Base-by-base conservation (phyloP, 2,329 filamentous ascomycete genomes). In the Colletotrichum spinosum region DNA sequence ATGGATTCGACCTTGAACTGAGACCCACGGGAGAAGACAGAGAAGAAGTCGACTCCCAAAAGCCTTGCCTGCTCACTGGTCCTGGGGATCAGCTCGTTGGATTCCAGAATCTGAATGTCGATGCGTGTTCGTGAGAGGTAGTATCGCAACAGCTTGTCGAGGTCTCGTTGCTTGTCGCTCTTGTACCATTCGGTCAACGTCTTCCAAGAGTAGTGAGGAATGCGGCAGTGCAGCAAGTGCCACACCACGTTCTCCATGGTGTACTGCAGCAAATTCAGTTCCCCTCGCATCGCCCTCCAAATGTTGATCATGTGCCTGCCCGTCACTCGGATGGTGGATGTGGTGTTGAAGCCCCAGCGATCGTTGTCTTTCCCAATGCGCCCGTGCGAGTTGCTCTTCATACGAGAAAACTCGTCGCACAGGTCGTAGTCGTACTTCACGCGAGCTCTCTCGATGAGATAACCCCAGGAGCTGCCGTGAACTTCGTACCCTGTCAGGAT, bases 1-100 rank as follows among this genome's bases (percentile, higher is more conserved):
- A 97, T 90, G 1, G 95, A 97, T 78, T 99, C 96, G 45, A 99
- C 96, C 76, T 99, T 99, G 85, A 97, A 98, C 74, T 99, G 96
- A 0, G 94, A 98, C 13, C 96, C 96, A 59, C 96, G 88, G 6
- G 92, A 95, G 73, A 97, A 96, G 59, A 99, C 96, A 0, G 94
- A 97, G 76, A 95, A 97, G 80, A 99, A 99, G 78, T 99, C 96
- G 1, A 98, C 92, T 0, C 96, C 96, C 3, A 99, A 84, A 10
- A 99, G 82, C 10, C 96, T 90, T 8, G 96, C 96, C 77, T 99
- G 96, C 76, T 99, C 96, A 71, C 94, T 97, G 0, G 94, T 98
- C 58, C 95, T 87, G 2, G 94, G 83, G 42, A 98, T 89, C 25
- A 98, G 83, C 73, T 97, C 96, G 69, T 97, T 97, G 8, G 90